These are phyloP conservation scores for Elsinoe ampelina DNA, from an alignment of 2,329 filamentous ascomycete genomes.

Conservation along the genomic window DNA sequence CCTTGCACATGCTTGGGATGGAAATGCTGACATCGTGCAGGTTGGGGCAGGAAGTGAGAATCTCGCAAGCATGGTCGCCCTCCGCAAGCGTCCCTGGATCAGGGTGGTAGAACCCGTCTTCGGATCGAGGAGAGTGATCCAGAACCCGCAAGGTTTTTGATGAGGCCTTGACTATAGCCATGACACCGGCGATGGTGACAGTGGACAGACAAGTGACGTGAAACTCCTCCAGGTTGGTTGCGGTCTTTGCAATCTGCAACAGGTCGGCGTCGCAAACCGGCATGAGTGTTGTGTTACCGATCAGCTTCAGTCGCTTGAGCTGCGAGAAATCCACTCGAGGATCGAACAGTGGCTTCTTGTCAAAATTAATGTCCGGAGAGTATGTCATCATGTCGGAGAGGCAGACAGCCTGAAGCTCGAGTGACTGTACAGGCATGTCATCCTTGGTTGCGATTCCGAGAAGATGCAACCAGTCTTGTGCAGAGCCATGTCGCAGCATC, in stretches of 20 bases:
- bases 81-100: slow-evolving; percentile 35
- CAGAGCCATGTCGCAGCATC: slow-evolving; percentile 40
- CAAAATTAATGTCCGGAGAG: slow-evolving; percentile 32
- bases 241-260: slow-evolving; percentile 41
- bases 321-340: slow-evolving; percentile 38
- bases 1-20: slow-evolving; percentile 39
- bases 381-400: slow-evolving; percentile 35
- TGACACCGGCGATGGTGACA: slow-evolving; percentile 44
- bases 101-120: slow-evolving; percentile 44
- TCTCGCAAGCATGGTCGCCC: slow-evolving; percentile 40
- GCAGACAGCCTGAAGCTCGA: slow-evolving; percentile 44
- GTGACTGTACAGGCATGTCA: slow-evolving; percentile 37
- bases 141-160: slow-evolving; percentile 40
- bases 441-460: slow-evolving; percentile 32
- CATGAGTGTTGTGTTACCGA: slow-evolving; percentile 45
- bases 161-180: slow-evolving; percentile 43
- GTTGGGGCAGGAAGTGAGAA: slow-evolving; percentile 38
- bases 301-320: slow-evolving; percentile 44
- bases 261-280: slow-evolving; percentile 44
- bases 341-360: slow-evolving; percentile 37
- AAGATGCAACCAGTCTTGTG: slow-evolving; percentile 40
- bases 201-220: slow-evolving; percentile 46
- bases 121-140: slow-evolving; percentile 45
- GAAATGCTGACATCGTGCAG: slow-evolving; percentile 41
- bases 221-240: slow-evolving; percentile 43